phyloP scores from a whole-genome alignment of 2,329 filamentous ascomycete species.

The Hypomyces perniciosus region DNA sequence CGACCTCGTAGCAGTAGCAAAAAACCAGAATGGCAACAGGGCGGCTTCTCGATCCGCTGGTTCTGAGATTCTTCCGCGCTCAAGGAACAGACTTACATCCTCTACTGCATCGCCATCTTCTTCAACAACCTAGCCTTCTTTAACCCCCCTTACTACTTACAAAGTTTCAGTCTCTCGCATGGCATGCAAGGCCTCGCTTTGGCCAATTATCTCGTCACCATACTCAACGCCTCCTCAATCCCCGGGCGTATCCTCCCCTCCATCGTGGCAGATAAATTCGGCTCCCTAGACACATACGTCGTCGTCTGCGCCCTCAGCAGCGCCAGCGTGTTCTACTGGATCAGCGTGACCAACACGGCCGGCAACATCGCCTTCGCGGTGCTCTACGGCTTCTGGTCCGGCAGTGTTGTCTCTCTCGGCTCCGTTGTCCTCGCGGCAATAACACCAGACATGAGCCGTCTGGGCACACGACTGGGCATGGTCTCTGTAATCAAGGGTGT shows the following conservation, averaged over 20 bases:
- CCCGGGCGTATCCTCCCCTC: slow-evolving; percentile 44
- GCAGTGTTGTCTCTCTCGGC: slow-evolving; percentile 37
- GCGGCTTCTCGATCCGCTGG: slow-evolving; percentile 7
- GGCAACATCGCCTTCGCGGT: slow-evolving; percentile 37
- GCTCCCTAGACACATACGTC: slow-evolving; percentile 36
- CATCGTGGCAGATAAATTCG: slow-evolving; percentile 36
- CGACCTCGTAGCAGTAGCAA: slow-evolving; percentile 16
- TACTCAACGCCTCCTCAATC: slow-evolving; percentile 45
- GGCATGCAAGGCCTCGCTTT: slow-evolving; percentile 27
- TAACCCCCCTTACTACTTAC: slow-evolving; percentile 40
- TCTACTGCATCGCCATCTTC: slow-evolving; percentile 28
- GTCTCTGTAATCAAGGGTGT: slow-evolving; percentile 31
- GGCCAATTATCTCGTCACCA: slow-evolving; percentile 41
- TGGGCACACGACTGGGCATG: slow-evolving; percentile 43
- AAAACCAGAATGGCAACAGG: slow-evolving; percentile 9
- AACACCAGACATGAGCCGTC: slow-evolving; percentile 31
- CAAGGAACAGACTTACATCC: slow-evolving; percentile 23
- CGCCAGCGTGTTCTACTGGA: slow-evolving; percentile 35
- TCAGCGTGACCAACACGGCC: slow-evolving; percentile 28
- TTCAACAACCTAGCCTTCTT: slow-evolving; percentile 31
- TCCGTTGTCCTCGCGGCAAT: slow-evolving; percentile 37
- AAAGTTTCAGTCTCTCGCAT: slow-evolving; percentile 34
- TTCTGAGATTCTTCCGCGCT: slow-evolving; percentile 13
- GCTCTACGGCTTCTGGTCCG: slow-evolving; percentile 42
- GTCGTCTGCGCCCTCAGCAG: slow-evolving; percentile 28